Conservation (phyloP, 495 filamentous ascomycete species). For the Aspergillus ellipticus region DNA sequence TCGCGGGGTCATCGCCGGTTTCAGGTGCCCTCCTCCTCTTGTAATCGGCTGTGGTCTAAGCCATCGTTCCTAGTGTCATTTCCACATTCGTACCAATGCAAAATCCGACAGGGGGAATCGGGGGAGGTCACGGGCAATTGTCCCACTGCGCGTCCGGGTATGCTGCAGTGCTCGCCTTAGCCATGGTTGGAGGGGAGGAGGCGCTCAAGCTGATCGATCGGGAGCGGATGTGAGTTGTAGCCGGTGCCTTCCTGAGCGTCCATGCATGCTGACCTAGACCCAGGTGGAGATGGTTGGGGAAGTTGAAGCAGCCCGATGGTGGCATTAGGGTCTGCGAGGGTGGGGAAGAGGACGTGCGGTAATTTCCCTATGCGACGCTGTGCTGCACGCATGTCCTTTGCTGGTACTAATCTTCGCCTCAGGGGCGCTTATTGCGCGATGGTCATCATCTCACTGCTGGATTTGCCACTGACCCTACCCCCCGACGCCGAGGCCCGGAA, state of each 20-base stretch:
- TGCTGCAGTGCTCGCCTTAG: slow-evolving; percentile 71
- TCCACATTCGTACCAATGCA: slow-evolving; percentile 74
- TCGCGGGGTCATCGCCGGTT: slow-evolving; percentile 6
- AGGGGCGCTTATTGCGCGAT: slow-evolving; percentile 90
- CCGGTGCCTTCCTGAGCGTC: neutral
- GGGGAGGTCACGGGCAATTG: slow-evolving; percentile 85
- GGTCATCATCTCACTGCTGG: slow-evolving; percentile 74
- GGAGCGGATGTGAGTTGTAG: slow-evolving; percentile 59
- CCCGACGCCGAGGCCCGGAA: slow-evolving; percentile 51
- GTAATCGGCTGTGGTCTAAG: slow-evolving; percentile 1
- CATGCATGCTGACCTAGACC: slow-evolving; percentile 18
- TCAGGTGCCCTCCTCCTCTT: neutral
- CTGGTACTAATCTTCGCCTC: slow-evolving; percentile 15
- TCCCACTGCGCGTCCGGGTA: slow-evolving; percentile 89
- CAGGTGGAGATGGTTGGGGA: slow-evolving; percentile 80
- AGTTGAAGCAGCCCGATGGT: slow-evolving; percentile 77
- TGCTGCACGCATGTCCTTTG: neutral
- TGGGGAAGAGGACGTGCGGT: slow-evolving; percentile 91
- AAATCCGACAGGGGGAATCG: slow-evolving; percentile 82
- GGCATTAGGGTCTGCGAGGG: slow-evolving; percentile 75
- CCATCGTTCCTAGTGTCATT: slow-evolving; percentile 47
- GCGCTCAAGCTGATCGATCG: slow-evolving; percentile 75
- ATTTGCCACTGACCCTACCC: slow-evolving; percentile 75
- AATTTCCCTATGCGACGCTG: slow-evolving; percentile 22
- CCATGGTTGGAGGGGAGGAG: slow-evolving; percentile 69